Conservation (phyloP, 2,329 filamentous ascomycete genomes). For the Ustilaginoidea virens region DNA sequence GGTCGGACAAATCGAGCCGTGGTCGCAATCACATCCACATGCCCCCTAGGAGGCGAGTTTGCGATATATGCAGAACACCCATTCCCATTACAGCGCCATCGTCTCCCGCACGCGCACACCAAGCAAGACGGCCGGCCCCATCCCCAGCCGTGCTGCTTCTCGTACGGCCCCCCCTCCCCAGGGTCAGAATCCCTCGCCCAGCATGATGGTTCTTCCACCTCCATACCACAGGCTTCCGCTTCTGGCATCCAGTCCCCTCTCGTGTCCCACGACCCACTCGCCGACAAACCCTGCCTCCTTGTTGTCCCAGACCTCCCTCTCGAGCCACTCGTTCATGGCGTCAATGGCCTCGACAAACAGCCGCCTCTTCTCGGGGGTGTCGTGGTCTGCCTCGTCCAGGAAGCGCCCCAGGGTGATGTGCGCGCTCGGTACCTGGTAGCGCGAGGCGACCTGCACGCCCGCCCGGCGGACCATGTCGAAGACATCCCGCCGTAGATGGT, state of each 20-base stretch:
- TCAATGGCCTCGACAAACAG: slow-evolving; percentile 58
- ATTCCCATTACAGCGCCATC: no score
- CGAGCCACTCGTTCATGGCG: slow-evolving; percentile 60
- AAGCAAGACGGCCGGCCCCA: no score
- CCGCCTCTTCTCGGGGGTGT: slow-evolving; percentile 39
- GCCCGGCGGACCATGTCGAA: slow-evolving; percentile 44
- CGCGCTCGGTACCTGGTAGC: slow-evolving; percentile 79
- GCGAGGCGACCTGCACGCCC: slow-evolving; percentile 55
- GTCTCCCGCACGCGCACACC: no score
- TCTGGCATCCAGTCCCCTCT: slow-evolving; percentile 62
- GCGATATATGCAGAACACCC: no score
- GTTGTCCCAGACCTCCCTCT: slow-evolving; percentile 52
- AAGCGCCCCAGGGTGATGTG: slow-evolving; percentile 83
- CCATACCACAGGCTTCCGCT: slow-evolving; percentile 78
- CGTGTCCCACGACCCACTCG: slow-evolving; percentile 80
- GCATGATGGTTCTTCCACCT: slow-evolving; percentile 53
- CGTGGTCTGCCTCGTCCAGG: slow-evolving; percentile 50
- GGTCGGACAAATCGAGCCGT: no score
- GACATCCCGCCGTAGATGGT: slow-evolving; percentile 73
- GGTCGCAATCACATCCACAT: no score
- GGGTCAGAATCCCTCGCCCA: slow-evolving; percentile 50
- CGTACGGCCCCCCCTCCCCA: no score
- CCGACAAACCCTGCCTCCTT: slow-evolving; percentile 30
- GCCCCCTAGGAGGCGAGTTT: no score
- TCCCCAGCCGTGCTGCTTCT: no score